Conservation (phyloP, 2,329 filamentous ascomycete genomes). For the Myotisia sp. region DNA sequence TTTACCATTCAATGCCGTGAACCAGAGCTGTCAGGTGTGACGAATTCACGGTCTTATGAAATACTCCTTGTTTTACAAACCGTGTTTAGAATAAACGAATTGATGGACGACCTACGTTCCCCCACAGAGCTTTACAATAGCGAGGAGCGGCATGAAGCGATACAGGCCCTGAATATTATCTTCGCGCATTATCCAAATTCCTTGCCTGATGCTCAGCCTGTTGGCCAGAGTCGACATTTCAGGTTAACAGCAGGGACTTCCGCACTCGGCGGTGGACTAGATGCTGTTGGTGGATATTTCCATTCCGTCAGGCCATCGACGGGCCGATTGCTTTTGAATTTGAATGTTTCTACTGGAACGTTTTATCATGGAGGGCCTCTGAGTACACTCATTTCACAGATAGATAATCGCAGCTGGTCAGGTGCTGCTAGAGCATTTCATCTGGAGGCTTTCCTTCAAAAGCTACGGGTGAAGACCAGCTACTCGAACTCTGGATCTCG, state of each 20-base stretch:
- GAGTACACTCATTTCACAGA: not conserved
- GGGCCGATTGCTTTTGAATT: conserved; percentile 44
- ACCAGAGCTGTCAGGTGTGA: conserved; percentile 18
- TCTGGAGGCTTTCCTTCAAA: conserved; percentile 11
- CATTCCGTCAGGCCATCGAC: conserved; percentile 47
- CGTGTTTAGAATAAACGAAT: conserved; percentile 19
- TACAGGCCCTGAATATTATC: conserved; percentile 46
- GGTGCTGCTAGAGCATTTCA: not conserved
- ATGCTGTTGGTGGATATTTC: conserved; percentile 48
- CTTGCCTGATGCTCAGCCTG: conserved; percentile 27
- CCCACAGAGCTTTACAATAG: conserved; percentile 23
- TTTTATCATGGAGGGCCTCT: conserved; percentile 38
- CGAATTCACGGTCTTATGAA: conserved; percentile 14
- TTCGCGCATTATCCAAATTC: conserved; percentile 36
- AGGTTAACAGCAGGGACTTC: conserved; percentile 35
- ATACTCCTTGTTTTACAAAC: not conserved
- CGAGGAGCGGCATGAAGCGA: conserved; percentile 33
- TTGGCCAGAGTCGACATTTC: conserved; percentile 25
- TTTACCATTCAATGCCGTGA: conserved; percentile 15
- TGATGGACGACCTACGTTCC: conserved; percentile 33
- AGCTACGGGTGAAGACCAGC: conserved; percentile 11
- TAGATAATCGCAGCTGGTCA: not conserved
- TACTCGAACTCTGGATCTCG: conserved; percentile 7
- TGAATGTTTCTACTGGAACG: conserved; percentile 47
- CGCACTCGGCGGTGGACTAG: conserved; percentile 39